Evolutionary conservation across 176 grass and related monocot species (phyloP).

Genomic region (Hyparrhenia diplandra): DNA sequence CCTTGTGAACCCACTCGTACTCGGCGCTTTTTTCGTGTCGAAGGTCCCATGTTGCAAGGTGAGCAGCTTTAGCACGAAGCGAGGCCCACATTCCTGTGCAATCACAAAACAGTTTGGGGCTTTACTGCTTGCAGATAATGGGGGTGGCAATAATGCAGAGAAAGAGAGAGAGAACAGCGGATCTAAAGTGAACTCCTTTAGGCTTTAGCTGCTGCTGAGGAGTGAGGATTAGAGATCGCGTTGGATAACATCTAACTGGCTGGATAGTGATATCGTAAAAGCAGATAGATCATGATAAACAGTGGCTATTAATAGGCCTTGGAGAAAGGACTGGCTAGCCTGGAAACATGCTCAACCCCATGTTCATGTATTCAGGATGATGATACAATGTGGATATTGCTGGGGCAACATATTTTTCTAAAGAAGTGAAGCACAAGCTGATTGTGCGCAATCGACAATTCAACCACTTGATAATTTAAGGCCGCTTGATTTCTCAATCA

Average conservation of each 20-base stretch:
- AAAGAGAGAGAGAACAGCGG: background rate
- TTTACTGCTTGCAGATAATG: background rate
- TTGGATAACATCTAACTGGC: background rate
- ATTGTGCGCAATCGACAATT: background rate
- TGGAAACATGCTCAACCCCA: background rate
- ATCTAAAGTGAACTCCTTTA: background rate
- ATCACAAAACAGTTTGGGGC: constrained; percentile 16
- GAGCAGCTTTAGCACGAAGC: constrained; percentile 76
- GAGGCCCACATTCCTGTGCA: constrained; percentile 86
- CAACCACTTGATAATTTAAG: background rate
- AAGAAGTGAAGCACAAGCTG: background rate
- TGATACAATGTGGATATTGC: background rate
- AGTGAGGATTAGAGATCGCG: background rate
- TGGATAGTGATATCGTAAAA: background rate
- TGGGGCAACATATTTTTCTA: too few species aligned
- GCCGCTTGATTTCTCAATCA: background rate
- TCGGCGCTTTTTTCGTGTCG: constrained; percentile 77
- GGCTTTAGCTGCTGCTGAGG: background rate
- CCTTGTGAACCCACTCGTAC: constrained; percentile 98
- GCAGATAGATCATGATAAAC: background rate
- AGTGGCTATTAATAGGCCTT: background rate
- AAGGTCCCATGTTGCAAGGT: constrained; percentile 91
- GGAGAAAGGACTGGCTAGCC: background rate
- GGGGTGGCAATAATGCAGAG: background rate
- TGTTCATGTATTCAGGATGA: background rate